Conservation (phyloP, 805 yeast genomes). For the Priceomyces carsonii region DNA sequence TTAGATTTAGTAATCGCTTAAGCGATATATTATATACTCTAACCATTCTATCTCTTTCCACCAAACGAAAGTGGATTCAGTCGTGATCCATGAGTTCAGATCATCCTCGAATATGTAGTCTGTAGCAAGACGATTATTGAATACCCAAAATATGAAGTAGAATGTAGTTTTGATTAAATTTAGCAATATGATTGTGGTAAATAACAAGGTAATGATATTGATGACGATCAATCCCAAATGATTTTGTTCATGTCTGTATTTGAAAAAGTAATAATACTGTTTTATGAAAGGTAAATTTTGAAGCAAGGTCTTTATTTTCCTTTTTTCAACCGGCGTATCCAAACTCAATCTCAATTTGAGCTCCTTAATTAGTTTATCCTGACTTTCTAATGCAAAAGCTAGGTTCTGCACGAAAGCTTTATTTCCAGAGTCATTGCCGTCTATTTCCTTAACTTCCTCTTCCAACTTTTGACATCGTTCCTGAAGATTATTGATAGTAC, state of each 20-base stretch:
- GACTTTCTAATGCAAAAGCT: constrained; percentile 16
- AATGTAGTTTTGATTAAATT: constrained; percentile 17
- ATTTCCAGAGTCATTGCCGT: constrained; percentile 10
- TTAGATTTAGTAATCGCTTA: constrained; percentile 14
- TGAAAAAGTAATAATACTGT: constrained; percentile 26
- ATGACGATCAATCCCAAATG: constrained; percentile 18
- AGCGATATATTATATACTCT: constrained; percentile 26
- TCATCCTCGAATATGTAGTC: constrained; percentile 18
- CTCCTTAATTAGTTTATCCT: constrained; percentile 19
- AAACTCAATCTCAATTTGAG: constrained; percentile 17
- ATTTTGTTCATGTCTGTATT: constrained; percentile 24
- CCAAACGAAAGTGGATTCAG: constrained; percentile 19
- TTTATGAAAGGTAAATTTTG: constrained; percentile 29
- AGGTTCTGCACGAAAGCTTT: constrained; percentile 13
- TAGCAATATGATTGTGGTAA: constrained; percentile 19
- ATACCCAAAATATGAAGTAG: constrained; percentile 12
- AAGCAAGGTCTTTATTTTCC: constrained; percentile 14
- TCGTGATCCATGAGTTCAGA: constrained; percentile 11
- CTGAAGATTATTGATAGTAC: constrained; percentile 17
- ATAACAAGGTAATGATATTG: constrained; percentile 21
- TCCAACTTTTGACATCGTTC: constrained; percentile 18
- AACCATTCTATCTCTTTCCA: constrained; percentile 34
- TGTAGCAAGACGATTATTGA: constrained; percentile 4
- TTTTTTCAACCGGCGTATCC: constrained; percentile 2
- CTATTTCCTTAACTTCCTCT: constrained; percentile 13